Evolutionary conservation across 169 alveolate species (phyloP).

Genomic region (Besnoitia besnoiti): DNA sequence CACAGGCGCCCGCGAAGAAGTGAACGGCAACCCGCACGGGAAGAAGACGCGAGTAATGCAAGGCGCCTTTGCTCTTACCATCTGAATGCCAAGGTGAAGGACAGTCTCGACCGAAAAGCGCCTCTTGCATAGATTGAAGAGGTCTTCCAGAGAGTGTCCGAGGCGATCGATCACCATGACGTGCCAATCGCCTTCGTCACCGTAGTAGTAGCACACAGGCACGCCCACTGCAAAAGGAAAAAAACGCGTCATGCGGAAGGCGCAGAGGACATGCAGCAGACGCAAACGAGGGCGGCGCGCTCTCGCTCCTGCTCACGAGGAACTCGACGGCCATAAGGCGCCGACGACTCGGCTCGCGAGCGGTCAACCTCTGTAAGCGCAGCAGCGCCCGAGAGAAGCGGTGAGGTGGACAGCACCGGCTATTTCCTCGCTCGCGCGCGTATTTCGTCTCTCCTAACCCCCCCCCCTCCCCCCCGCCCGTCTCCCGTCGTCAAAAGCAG

Average conservation of each 20-base stretch:
- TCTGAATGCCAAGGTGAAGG: slow-evolving; percentile 94
- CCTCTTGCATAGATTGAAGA: slow-evolving; percentile 92
- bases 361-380: too few relatives aligned
- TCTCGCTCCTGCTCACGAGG: too few relatives aligned
- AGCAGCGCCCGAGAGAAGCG: too few relatives aligned
- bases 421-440: too few relatives aligned
- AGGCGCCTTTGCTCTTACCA: slow-evolving; percentile 74
- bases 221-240: slow-evolving; percentile 42
- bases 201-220: slow-evolving; percentile 90
- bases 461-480: too few relatives aligned
- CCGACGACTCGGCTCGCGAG: too few relatives aligned
- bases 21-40: not conserved
- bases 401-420: too few relatives aligned
- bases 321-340: too few relatives aligned
- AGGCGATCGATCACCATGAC: slow-evolving; percentile 92
- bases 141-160: slow-evolving; percentile 95
- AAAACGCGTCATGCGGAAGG: not conserved
- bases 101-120: slow-evolving; percentile 92
- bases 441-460: too few relatives aligned
- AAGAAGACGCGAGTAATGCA: not conserved
- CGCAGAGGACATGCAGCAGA: not conserved
- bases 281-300: too few relatives aligned
- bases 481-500: too few relatives aligned
- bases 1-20: not conserved
- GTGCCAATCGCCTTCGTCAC: slow-evolving; percentile 96